Percentiles rank a stretch among this genome's conserved stretches.
phyloP scores from a whole-genome alignment of 2,329 filamentous ascomycete genomes.

The Capronia coronata region DNA sequence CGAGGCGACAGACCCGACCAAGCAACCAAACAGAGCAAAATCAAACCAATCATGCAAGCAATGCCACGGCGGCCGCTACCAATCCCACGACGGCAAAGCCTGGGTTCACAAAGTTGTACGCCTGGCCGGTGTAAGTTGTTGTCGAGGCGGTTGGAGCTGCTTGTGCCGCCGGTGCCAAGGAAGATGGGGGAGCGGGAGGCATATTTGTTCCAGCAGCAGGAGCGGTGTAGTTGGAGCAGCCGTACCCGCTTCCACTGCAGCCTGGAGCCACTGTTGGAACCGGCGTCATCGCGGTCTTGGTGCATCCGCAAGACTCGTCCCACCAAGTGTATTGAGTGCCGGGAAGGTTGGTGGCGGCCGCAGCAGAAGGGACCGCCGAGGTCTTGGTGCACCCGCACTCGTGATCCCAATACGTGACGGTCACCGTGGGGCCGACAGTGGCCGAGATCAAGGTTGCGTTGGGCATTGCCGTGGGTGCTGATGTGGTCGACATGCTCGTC shows the following conservation, averaged over 20 bases:
- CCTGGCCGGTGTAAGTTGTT: conserved; percentile 17
- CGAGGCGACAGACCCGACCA: not conserved
- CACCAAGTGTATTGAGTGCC: conserved; percentile 23
- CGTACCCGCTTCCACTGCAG: conserved; percentile 2
- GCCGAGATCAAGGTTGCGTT: conserved; percentile 14
- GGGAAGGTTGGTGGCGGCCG: conserved; percentile 9
- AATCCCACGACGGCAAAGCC: conserved; percentile 12
- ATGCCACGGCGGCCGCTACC: conserved; percentile 7
- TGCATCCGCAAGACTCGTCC: conserved; percentile 19
- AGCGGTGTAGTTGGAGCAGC: conserved; percentile 16
- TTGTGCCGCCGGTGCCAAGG: not conserved
- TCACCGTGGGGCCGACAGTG: conserved; percentile 10
- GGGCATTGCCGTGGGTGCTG: not conserved
- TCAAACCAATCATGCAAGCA: conserved; percentile 10
- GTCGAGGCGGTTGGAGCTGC: conserved; percentile 1
- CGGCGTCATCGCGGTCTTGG: conserved; percentile 20
- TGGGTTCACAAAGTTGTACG: conserved; percentile 12
- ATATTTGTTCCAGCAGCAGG: conserved; percentile 16
- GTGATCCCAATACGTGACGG: conserved; percentile 22
- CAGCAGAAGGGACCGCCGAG: conserved; percentile 10
- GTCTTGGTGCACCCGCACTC: conserved; percentile 24
- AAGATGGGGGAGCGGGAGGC: conserved; percentile 11
- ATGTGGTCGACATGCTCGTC: not conserved
- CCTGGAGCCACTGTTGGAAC: conserved; percentile 7
- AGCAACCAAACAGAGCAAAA: not conserved